Evolutionary conservation across 2,329 filamentous ascomycete species (phyloP), one percentile per base, ranked within the genome.

Genomic region (Hymenotorrendiella dingleyae): DNA sequence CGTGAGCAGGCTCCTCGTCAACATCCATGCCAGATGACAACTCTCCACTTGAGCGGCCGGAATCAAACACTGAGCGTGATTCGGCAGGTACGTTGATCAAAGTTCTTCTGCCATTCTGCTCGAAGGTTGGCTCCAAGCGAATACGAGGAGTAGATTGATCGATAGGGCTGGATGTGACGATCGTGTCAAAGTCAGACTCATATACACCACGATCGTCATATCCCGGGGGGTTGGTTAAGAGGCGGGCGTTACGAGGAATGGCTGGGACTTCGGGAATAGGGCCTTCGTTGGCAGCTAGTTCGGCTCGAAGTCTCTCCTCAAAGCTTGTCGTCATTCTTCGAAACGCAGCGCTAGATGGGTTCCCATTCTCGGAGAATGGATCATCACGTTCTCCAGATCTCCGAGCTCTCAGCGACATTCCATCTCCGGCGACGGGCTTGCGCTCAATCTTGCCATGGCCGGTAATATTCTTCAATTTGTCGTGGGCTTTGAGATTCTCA

Each of bases 121-220:
- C 50, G 12, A 53, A 47, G 3, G 38, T 40, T 17, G 54, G 51
- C 16, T 55, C 52, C 7, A 56, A 40, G 4, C 51, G 50, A 22
- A 54, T 45, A 27, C 50, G 45, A 35, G 56, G 57, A 1, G 57
- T 60, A n/a, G 57, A 60, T 14, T 58, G 50, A 11, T 40, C 56
- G 6, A 48, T 33, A 4, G 57, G 57, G 34, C 55, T 57, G 8
- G 55, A 58, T 1, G 57, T 56, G 7, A 58, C 29, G 8, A 53
- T 22, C 3, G 37, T 39, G 44, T 54, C 51, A 28, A 52, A 49
- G 27, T 50, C 47, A 4, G 36, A 40, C 11, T 43, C 47, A 14
- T 28, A 40, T 33, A 24, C 21, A 9, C 26, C 30, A 24, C 9
- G 20, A 3, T n/a, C 14, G 33, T 38, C 32, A 4, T 26, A 34